Base-by-base conservation (phyloP, 139 green algal species). In the Coelastrella sp. region DNA sequence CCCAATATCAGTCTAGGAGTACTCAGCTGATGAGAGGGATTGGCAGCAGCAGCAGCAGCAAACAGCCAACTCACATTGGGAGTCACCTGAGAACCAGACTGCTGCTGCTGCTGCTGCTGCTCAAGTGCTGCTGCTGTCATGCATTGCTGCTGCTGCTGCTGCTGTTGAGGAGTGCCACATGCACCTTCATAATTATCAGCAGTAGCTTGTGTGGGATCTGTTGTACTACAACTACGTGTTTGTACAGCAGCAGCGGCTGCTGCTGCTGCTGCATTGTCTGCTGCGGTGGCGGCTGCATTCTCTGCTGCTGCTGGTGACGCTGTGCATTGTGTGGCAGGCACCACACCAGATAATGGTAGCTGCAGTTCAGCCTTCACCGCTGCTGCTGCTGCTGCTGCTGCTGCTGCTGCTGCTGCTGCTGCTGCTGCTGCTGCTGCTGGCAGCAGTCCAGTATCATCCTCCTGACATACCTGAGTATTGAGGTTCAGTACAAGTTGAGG, bases 51-150 rank as follows among this genome's bases (percentile, higher is more conserved):
- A 62, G n/a, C 43, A 43, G 43, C 72, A 66, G 72, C 72, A 80
- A 51, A 78, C 37, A 57, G 3, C 40, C 32, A 51, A 27, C 35
- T 57, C 19, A 8, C 40, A 59, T 35, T 17, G 21, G 38, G 68
- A 6, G 38, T 57, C 35, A 19, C 40, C 68, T 53, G 32, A 34
- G 53, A 48, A n/a, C 67, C 37, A 27, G 38, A 45, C 45, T 83
- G 76, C 57, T 83, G 57, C 53, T 83, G 76, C 76, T 73, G 57
- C 27, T 73, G 68, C 68, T 76, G 68, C 38, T 35, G 67, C 6
- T 6, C n/a, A 60, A 57, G 34, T 73, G 76, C 34, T 83, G 76
- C 57, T 60, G 57, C 6, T 62, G 68, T 15, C 34, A 5, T 43
- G 34, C 21, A 21, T 30, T 63, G 73, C 4, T 73, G 76, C 76